Conservation (phyloP, 345 rosid species). For the Eucalyptus leucophloia region DNA sequence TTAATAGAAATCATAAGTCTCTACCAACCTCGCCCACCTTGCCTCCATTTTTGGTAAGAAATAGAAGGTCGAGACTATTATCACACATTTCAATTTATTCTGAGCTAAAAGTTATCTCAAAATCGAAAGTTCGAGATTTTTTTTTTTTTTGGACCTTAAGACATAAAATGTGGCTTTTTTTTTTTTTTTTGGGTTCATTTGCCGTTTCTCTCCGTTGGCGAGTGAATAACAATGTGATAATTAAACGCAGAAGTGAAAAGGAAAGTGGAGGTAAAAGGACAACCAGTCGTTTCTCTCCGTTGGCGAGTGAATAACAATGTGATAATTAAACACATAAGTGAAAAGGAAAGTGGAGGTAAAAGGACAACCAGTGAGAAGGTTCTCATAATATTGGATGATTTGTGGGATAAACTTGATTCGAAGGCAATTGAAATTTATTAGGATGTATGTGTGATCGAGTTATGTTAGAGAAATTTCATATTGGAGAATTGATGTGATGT, state of each 20-base stretch:
- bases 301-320: background rate
- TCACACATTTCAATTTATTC: background rate
- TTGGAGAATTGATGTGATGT: too few relatives aligned
- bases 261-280: background rate
- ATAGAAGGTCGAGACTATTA: background rate
- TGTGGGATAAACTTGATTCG: too few relatives aligned
- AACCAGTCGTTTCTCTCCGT: background rate
- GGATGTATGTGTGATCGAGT: accelerated
- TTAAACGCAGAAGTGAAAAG: background rate
- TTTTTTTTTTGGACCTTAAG: background rate
- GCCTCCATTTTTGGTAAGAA: background rate
- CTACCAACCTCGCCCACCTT: background rate
- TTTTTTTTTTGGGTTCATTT: background rate
- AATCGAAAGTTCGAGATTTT: background rate
- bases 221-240: background rate
- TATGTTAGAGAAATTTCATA: too few relatives aligned
- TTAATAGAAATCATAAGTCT: background rate
- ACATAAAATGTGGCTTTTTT: background rate
- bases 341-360: background rate
- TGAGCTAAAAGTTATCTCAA: too few relatives aligned
- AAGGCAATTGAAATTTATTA: too few relatives aligned
- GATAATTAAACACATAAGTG: background rate
- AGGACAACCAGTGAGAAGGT: background rate
- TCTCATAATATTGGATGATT: too few relatives aligned
- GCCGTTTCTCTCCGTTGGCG: background rate